Conservation (phyloP, 352 stramenopile species). For the Phytophthora citrophthora region DNA sequence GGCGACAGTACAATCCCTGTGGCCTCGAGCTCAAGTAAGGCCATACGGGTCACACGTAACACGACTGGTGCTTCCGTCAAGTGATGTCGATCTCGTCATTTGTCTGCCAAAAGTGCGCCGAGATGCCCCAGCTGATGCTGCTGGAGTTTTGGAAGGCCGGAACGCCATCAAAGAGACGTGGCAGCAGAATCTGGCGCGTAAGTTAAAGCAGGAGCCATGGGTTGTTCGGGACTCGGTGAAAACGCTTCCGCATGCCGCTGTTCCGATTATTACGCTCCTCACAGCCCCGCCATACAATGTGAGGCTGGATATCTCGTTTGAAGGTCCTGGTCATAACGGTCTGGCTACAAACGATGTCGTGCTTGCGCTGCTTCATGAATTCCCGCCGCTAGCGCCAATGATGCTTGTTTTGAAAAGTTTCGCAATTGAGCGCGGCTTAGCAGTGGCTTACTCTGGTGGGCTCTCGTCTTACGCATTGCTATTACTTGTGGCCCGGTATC, state of each 20-base stretch:
- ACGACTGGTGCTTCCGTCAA: conserved; percentile 94
- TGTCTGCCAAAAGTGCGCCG: conserved; percentile 97
- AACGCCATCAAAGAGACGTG: conserved; percentile 99
- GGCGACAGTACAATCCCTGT: conserved; percentile 88
- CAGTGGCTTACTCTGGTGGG: conserved; percentile 96
- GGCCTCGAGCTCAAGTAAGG: conserved; percentile 96
- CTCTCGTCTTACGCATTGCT: conserved; percentile 96
- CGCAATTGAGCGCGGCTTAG: conserved; percentile 92
- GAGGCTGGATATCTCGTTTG: conserved; percentile 96
- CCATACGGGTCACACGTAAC: conserved; percentile 98
- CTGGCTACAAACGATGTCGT: conserved; percentile 95
- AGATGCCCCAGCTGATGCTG: conserved; percentile 94
- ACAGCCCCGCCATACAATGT: conserved; percentile 82
- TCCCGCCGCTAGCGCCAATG: conserved; percentile 94
- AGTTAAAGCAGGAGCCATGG: conserved; percentile 94
- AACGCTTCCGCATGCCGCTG: conserved; percentile 95
- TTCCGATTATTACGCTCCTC: conserved; percentile 97
- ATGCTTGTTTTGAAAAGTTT: conserved; percentile 97
- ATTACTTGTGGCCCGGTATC: conserved; percentile 95
- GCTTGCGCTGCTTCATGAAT: conserved; percentile 91
- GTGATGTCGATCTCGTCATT: conserved; percentile 98
- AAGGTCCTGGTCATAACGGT: conserved; percentile 96
- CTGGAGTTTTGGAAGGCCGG: conserved; percentile 95
- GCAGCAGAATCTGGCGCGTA: conserved; percentile 96
- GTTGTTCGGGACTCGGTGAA: conserved; percentile 95